Evolutionary conservation across 768 basidiomycete species (phyloP), one percentile per base, ranked within the genome.

Genomic region (Hericium erinaceus): DNA sequence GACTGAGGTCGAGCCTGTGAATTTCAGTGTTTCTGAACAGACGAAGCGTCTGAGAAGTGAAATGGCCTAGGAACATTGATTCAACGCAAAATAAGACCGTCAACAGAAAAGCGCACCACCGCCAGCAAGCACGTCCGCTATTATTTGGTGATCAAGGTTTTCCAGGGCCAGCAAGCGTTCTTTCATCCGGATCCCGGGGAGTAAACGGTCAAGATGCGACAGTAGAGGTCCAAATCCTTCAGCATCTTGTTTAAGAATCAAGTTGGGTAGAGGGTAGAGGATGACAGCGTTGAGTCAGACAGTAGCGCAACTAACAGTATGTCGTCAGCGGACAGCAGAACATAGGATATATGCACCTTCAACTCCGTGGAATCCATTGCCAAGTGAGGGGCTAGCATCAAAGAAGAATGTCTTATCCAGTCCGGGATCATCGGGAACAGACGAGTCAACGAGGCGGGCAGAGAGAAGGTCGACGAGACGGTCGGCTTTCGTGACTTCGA

Each of bases 401-500:
- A 50, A 13, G 16, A 18, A 53, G 50, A 54, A 59, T 6, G 37
- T 28, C 38, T 24, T 16, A 56, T 37, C 26, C 7, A 39, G 52
- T 26, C 37, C n/a, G 16, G 44, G 50, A 52, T 52, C 16, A 56
- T 20, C 22, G 53, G 55, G 37, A 18, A 6, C 40, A 16, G 49
- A 46, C 22, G 55, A 60, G 41, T 8, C 15, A 33, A 22, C 39
- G 11, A 52, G 33, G 18, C 16, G 44, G 18, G 26, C 48, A 11
- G 10, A 38, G 26, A 39, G 39, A 24, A 63, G 63, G 55, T 62
- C 61, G 6, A 40, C 40, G n/a, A 67, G 38, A 39, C 54, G 59
- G 18, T 68, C 67, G 3, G 64, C 69, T 53, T 67, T 68, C 3
- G 44, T 61, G 22, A 68, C 57, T 37, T 65, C 64, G 60, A 69